Base-by-base conservation (phyloP, 108 stramenopile genomes). In the Skeletonema grethae region DNA sequence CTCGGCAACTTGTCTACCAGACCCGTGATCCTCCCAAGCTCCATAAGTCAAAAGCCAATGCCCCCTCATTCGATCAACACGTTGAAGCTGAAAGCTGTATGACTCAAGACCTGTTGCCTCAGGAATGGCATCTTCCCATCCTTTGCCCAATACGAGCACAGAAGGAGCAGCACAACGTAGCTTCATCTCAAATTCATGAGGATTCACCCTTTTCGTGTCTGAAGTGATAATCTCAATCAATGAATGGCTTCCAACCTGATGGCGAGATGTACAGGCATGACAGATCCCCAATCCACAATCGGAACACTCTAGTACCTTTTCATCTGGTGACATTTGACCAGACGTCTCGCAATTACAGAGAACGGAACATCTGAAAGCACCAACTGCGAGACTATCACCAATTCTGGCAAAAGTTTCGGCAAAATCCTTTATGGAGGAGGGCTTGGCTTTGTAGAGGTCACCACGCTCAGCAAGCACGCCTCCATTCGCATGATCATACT, bases 21-120 rank as follows among this genome's bases (percentile, higher is more conserved):
- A 73, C 13, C 80, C 80, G 31, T 78, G 61, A 56, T 84, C 84
- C 62, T 84, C 84, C 80, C 80, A 84, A 20, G 84, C 84, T 10
- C 80, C 80, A 53, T 79, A 84, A 9, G 71, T 69, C 63, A 84
- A 35, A 24, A 74, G 70, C 84, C 84, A 84, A 70, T 78, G 69
- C 8, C 76, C 80, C 30, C 55, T 70, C 63, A 74, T 78, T 34
- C 84, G 67, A 62, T 75, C 68, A 6, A 84, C 80, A n/a, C 77
- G 72, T 29, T 80, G 84, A 36, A 84, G 66, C 72, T 80, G 80
- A 59, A 84, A 84, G 39, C 75, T 78, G 38, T 82, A 84, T 1
- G 71, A 74, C 13, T 84, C 80, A 7, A 84, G 70, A 24, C 80
- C 80, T 35, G 41, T 59, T 18, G 70, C 71, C 39, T 82, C 57